These are phyloP conservation scores for Raphanus sativus DNA, from an alignment of 345 rosid species.

Conservation along the genomic window DNA sequence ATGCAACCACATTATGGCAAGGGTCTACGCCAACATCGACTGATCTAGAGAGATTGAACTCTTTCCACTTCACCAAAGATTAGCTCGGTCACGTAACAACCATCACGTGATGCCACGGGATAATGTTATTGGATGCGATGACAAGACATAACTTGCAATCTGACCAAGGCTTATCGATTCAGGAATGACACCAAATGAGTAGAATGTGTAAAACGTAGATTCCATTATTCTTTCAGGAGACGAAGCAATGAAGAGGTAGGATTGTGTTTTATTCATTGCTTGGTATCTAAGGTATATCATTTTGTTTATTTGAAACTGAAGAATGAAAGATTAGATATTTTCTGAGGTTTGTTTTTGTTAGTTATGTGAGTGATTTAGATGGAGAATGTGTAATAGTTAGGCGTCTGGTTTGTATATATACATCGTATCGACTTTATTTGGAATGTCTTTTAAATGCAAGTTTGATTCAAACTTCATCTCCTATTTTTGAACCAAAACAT, in stretches of 20 bases:
- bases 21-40: constrained; percentile 89
- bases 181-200: constrained; percentile 8
- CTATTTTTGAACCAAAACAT: constrained; percentile 7
- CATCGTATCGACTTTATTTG: constrained; percentile 31
- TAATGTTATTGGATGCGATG: background rate
- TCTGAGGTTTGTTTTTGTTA: constrained; percentile 21
- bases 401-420: constrained; percentile 33
- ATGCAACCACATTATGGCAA: constrained; percentile 99
- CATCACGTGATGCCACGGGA: background rate
- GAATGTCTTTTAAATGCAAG: background rate
- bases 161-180: constrained; percentile 8
- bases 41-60: constrained; percentile 41
- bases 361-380: constrained; percentile 31
- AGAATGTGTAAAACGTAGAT: constrained; percentile 36
- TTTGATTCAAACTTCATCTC: constrained; percentile 23
- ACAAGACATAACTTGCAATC: constrained; percentile 17
- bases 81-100: constrained; percentile 22
- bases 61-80: constrained; percentile 21
- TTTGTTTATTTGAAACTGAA: constrained; percentile 34
- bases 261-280: constrained; percentile 33
- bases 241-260: constrained; percentile 36
- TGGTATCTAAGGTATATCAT: constrained; percentile 27
- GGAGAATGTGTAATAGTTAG: constrained; percentile 36
- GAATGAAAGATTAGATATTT: constrained; percentile 23
- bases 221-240: constrained; percentile 72